These are phyloP conservation scores for rapeseed (Brassica napus) DNA, from an alignment of 345 rosid genomes.

Conservation along the genomic window Da-Ae NC_063441.1:2275001-2275500, in stretches of 20 bases:
- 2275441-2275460: neutral
- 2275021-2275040: conserved; percentile 21
- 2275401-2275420: conserved; percentile 4
- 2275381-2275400: conserved; percentile 11
- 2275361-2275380: conserved; percentile 13
- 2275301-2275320: conserved; percentile 6
- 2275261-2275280: conserved; percentile 6
- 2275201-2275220: conserved; percentile 11
- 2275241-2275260: conserved; percentile 16
- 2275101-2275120: conserved; percentile 67
- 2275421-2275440: neutral
- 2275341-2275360: conserved; percentile 8
- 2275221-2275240: neutral
- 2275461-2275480: conserved; percentile 1
- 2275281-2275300: conserved; percentile 2
- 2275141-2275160: conserved; percentile 71
- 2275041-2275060: conserved; percentile 8
- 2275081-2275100: conserved; percentile 75
- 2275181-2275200: conserved; percentile 14
- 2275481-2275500: neutral
- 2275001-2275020: neutral
- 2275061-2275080: conserved; percentile 20
- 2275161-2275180: conserved; percentile 59
- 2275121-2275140: conserved; percentile 61
- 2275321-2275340: conserved; percentile 4